A percentile compares a stretch with the other conserved stretches of the same genome.
Evolutionary conservation across 1,284 basidiomycete genomes (phyloP).

Genomic region (Hortiboletus rubellus): DNA sequence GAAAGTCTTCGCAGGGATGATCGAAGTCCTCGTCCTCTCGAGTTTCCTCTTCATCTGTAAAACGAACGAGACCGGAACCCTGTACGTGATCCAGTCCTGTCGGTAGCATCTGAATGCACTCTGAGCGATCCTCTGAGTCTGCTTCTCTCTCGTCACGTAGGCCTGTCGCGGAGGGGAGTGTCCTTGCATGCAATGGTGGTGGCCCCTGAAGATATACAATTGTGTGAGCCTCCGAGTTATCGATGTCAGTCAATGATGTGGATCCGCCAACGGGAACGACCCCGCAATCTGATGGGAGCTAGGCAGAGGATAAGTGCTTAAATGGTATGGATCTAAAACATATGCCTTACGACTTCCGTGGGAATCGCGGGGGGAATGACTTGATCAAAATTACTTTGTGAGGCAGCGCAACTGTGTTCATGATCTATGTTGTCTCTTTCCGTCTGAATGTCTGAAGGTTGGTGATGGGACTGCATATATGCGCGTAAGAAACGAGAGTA

Average conservation of each 20-base stretch:
- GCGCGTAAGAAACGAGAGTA: slow-evolving; percentile 12
- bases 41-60: slow-evolving; percentile 3
- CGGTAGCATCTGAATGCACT: not conserved
- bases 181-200: not conserved
- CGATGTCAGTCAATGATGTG: not conserved
- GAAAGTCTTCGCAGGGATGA: slow-evolving; percentile 4
- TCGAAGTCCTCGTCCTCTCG: slow-evolving; percentile 9
- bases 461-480: slow-evolving; percentile 23
- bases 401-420: not conserved
- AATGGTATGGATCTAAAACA: not conserved
- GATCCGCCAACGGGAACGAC: not conserved
- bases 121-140: not conserved
- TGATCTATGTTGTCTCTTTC: not conserved
- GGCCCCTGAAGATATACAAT: not conserved
- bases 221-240: not conserved
- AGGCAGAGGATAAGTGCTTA: slow-evolving; percentile 3
- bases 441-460: not conserved
- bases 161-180: not conserved
- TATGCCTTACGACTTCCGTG: slow-evolving; percentile 14
- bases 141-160: not conserved
- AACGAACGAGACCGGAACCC: not conserved
- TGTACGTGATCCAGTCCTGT: not conserved
- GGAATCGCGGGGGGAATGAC: not conserved
- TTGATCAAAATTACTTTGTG: not conserved
- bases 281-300: slow-evolving; percentile 5